phyloP scores from a whole-genome alignment of 1,284 basidiomycete species.

The Leccinum pachyderme region DNA sequence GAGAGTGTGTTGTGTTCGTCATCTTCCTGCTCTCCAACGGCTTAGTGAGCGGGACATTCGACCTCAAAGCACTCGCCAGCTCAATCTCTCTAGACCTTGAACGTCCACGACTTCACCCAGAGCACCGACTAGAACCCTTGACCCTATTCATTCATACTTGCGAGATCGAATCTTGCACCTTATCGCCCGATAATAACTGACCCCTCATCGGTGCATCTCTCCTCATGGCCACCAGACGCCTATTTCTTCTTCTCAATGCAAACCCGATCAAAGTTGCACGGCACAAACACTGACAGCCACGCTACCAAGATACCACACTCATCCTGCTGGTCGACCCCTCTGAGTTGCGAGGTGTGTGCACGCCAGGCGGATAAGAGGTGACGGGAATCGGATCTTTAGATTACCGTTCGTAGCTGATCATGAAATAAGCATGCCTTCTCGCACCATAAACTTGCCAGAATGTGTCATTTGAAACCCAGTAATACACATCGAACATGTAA shows the following conservation, averaged over 20 bases:
- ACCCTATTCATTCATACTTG: background rate
- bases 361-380: conserved; percentile 3
- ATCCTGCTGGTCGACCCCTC: background rate
- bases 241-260: background rate
- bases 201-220: background rate
- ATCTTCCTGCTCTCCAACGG: background rate
- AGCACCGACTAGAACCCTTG: background rate
- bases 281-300: background rate
- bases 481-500: background rate
- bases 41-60: background rate
- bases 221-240: background rate
- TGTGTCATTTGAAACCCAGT: background rate
- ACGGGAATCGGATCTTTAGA: conserved; percentile 6
- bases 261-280: background rate
- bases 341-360: background rate
- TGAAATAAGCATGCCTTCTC: conserved; percentile 10
- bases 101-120: background rate
- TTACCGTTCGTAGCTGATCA: conserved; percentile 6
- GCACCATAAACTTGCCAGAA: background rate
- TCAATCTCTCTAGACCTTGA: background rate
- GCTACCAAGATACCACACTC: background rate
- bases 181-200: conserved; percentile 1
- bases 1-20: background rate
- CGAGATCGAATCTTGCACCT: conserved; percentile 2
- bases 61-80: background rate